Base-by-base conservation (phyloP, 78 protist genomes). In the Chrysochromulina tobinii region DNA sequence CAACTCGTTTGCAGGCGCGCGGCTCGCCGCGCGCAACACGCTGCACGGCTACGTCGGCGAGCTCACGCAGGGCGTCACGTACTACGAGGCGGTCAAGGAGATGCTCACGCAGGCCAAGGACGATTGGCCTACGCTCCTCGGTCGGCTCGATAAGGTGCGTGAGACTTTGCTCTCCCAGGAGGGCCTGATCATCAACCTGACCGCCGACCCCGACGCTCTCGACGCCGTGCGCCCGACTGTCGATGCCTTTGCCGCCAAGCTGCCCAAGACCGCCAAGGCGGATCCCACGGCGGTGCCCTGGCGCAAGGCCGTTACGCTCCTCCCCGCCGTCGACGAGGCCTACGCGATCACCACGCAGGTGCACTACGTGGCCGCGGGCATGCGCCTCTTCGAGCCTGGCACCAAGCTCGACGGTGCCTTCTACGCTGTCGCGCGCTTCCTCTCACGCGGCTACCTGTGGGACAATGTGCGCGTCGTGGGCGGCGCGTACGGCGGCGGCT, bases 401-500 rank as follows among this genome's bases (percentile, higher is more conserved):
- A 27, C 17, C 14, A 57, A 14, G 27, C 27, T 1, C 58, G 3
- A 50, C 11, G 83, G 83, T 2, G 83, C 59, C 58, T 38, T 1
- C 15, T 18, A 2, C 1, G 91, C 69, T 14, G 77, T 59, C 66
- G 0, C 84, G 51, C 54, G 59, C 55, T 55, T 2, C 50, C 64
- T 88, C 38, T 51, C 53, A 21, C 61, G 15, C 48, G 91, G 91
- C 23, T 88, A 67, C 64, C 38, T 88, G 27, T 88, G 91, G 91
- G 91, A 88, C 79, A 64, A 68, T 12, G 91, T 88, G 72, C 73
- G 91, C 55, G 91, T 88, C 11, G 64, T 59, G 68, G 91, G 91
- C 53, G 91, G 91, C 57, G 91, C 91, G 17, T 88, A 88, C 79
- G 91, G 91, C 55, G 91, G 91, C 38, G 57, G 68, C 57, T 87